phyloP scores from a whole-genome alignment of 2,329 filamentous ascomycete species.

The Colletotrichum sp. region DNA sequence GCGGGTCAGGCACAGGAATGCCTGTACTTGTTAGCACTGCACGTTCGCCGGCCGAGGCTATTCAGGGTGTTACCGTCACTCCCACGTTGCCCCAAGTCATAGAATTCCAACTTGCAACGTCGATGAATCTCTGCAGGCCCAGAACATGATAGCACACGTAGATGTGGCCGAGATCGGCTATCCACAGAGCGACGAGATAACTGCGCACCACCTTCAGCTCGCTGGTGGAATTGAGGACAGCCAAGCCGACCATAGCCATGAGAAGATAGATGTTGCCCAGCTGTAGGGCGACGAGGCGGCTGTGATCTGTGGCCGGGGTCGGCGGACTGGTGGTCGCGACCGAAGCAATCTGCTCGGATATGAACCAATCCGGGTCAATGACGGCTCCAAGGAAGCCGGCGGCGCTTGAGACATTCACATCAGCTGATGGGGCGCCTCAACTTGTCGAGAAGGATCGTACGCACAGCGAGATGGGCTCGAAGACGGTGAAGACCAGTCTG shows the following conservation, averaged over 20 bases:
- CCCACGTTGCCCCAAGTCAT: slow-evolving; percentile 78
- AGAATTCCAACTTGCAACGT: slow-evolving; percentile 67
- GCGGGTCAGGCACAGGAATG: slow-evolving; percentile 33
- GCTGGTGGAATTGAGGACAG: slow-evolving; percentile 66
- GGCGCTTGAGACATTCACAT: slow-evolving; percentile 46
- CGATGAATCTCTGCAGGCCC: slow-evolving; percentile 57
- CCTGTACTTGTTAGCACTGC: slow-evolving; percentile 19
- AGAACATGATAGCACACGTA: slow-evolving; percentile 61
- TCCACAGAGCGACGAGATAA: slow-evolving; percentile 69
- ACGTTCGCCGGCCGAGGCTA: neutral
- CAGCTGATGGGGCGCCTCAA: neutral
- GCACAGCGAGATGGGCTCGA: slow-evolving; percentile 74
- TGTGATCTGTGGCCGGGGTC: slow-evolving; percentile 44
- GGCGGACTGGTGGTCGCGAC: slow-evolving; percentile 25
- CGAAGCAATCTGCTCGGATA: slow-evolving; percentile 62
- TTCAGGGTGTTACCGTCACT: slow-evolving; percentile 54
- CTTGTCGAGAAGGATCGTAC: slow-evolving; percentile 25
- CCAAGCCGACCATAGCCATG: slow-evolving; percentile 67
- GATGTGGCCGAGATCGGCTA: slow-evolving; percentile 72
- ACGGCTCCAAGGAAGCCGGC: slow-evolving; percentile 63
- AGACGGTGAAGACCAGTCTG: slow-evolving; percentile 67
- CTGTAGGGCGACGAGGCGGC: slow-evolving; percentile 66
- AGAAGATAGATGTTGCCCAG: slow-evolving; percentile 74
- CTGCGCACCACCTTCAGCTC: slow-evolving; percentile 70
- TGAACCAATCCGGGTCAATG: slow-evolving; percentile 64